Evolutionary conservation across 225 moss, liverwort and hornwort genomes (phyloP).

Genomic region (Bryum argenteum): DNA sequence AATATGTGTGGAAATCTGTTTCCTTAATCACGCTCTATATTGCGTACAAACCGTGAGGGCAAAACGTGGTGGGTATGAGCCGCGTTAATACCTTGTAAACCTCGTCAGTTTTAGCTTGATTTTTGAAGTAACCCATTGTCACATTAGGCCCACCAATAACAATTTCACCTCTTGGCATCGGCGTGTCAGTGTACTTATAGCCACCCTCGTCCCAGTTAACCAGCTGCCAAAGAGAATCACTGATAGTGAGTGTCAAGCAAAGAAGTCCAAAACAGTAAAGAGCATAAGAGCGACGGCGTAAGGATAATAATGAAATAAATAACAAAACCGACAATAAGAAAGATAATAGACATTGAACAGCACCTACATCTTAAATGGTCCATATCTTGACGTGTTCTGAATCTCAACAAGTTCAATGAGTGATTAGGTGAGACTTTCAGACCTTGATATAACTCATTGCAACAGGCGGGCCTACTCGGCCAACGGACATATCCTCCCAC

Average conservation of each 20-base stretch:
- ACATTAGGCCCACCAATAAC: slow-evolving; percentile 89
- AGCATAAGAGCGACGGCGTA: neutral
- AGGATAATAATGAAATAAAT: neutral
- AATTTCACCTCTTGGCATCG: slow-evolving; percentile 92
- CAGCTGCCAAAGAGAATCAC: slow-evolving; percentile 49
- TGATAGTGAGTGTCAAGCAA: neutral
- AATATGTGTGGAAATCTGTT: slow-evolving; percentile 17
- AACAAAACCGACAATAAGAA: neutral
- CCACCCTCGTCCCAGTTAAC: slow-evolving; percentile 96
- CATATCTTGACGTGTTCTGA: neutral
- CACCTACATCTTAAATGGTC: neutral
- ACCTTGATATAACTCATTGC: slow-evolving; percentile 81
- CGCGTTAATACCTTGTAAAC: slow-evolving; percentile 67
- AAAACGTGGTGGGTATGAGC: slow-evolving; percentile 3
- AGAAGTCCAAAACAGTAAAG: neutral
- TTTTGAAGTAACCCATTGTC: slow-evolving; percentile 92
- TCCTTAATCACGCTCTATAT: neutral
- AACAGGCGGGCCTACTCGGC: slow-evolving; percentile 93
- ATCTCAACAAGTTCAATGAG: slow-evolving; percentile 2
- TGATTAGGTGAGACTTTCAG: slow-evolving; percentile 4
- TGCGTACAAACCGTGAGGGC: slow-evolving; percentile 8
- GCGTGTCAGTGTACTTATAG: slow-evolving; percentile 71
- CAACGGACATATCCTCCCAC: slow-evolving; percentile 83
- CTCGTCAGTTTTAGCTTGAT: slow-evolving; percentile 80
- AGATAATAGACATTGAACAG: neutral